Percentiles rank a stretch among this genome's conserved stretches.
Evolutionary conservation across 2,329 filamentous ascomycete species (phyloP).

Genomic region (Phialophora chinensis): DNA sequence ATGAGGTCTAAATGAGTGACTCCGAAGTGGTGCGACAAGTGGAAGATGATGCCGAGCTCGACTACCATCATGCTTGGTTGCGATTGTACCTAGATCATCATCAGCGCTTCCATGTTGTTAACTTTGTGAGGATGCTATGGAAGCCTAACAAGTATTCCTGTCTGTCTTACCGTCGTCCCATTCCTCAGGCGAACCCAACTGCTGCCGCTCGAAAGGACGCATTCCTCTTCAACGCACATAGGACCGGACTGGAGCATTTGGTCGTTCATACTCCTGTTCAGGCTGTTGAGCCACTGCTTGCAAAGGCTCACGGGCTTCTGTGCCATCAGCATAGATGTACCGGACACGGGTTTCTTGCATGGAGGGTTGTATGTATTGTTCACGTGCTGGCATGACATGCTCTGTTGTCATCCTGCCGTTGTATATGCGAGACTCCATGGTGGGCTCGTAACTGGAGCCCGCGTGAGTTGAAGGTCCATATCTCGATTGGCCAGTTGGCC

Average conservation of each 20-base stretch:
- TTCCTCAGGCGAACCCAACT: not conserved
- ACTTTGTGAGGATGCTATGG: not conserved
- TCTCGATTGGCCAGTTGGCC: slow-evolving; percentile 6
- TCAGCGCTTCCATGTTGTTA: not conserved
- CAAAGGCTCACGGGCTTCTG: slow-evolving; percentile 23
- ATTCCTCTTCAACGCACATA: slow-evolving; percentile 14
- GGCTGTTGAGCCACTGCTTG: slow-evolving; percentile 23
- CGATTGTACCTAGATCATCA: not conserved
- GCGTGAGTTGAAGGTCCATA: slow-evolving; percentile 8
- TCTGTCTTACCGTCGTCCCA: slow-evolving; percentile 20
- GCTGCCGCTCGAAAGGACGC: not conserved
- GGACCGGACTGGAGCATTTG: slow-evolving; percentile 13
- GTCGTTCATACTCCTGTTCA: slow-evolving; percentile 26
- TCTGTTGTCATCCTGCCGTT: slow-evolving; percentile 19
- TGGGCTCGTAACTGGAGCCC: slow-evolving; percentile 25
- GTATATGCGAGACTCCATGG: slow-evolving; percentile 21
- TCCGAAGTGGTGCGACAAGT: not conserved
- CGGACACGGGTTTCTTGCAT: slow-evolving; percentile 23
- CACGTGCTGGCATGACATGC: slow-evolving; percentile 18
- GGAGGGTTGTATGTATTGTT: slow-evolving; percentile 24
- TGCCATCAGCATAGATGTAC: slow-evolving; percentile 19
- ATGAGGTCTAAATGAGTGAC: not conserved
- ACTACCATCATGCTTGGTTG: not conserved
- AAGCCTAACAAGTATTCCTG: slow-evolving; percentile 1
- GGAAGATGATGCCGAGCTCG: not conserved